Evolutionary conservation across 2,329 filamentous ascomycete genomes (phyloP), one percentile per base, ranked within the genome.

Genomic region (Hypoxylon sp.): DNA sequence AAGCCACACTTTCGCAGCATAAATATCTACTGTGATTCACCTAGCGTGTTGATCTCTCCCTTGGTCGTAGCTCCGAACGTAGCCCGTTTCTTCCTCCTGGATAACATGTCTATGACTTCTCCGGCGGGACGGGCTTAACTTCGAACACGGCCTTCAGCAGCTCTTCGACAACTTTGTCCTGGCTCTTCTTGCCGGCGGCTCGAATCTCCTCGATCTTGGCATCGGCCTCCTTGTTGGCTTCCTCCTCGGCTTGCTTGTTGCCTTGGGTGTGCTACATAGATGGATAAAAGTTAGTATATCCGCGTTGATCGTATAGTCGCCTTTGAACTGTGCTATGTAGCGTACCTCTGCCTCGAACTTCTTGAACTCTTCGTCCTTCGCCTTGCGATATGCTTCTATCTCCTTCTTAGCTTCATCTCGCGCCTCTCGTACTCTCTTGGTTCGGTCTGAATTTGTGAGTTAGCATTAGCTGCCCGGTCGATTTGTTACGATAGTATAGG

Each of bases 371-470:
- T 92, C 87, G 77, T 99, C 96, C 84, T 97, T 99, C 74, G 90
- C 83, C 76, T 90, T 88, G 79, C 90, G 89, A 85, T 99, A 98
- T 61, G 93, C 91, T 72, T 97, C 92, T 76, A 99, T 97, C 81
- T 99, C 95, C 83, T 97, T 97, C 83, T 97, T 96, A 69, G 96
- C 96, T 82, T 99, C 96, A 77, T 92, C 90, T 78, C 95, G 92
- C 70, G 96, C 96, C 83, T 98, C 96, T 83, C 93, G 97, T 82
- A 99, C 93, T 78, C 94, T 90, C 86, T 97, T 97, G 68, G 96
- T 97, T 78, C 96, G 94, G 87, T 94, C 76, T 77, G 78, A 80
- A 67, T 74, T 72, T 53, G 19, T 51, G 39, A 61, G 58, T 73
- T 29, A 64, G 65, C 61, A 9, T 61, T 58, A 55, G 25, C 14